phyloP scores from a whole-genome alignment of 352 stramenopile species.

The Globisporangium cederbergense region DNA sequence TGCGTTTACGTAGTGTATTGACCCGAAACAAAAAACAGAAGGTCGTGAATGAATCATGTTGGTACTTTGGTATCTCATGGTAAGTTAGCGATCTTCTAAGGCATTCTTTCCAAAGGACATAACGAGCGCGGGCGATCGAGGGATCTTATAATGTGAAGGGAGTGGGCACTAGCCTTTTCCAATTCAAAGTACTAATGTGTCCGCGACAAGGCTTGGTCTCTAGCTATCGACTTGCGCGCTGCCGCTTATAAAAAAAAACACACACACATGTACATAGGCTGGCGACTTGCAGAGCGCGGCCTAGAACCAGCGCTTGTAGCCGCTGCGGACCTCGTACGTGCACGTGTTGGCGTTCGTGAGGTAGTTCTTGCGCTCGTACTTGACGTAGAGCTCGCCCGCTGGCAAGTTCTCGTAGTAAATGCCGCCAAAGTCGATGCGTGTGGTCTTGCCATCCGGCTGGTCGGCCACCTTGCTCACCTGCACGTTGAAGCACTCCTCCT shows the following conservation, averaged over 20 bases:
- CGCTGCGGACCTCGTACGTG: slow-evolving; percentile 43
- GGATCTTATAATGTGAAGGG: neutral
- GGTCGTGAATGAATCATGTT: too few species aligned
- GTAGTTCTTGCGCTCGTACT: slow-evolving; percentile 51
- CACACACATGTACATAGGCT: neutral
- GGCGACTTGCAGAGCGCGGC: neutral
- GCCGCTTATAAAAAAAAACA: slow-evolving; percentile 1
- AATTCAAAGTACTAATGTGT: too few species aligned
- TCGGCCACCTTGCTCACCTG: slow-evolving; percentile 28
- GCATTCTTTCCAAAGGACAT: too few species aligned
- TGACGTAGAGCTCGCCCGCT: slow-evolving; percentile 49
- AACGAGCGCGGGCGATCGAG: too few species aligned
- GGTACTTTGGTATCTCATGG: too few species aligned
- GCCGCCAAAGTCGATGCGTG: slow-evolving; percentile 45
- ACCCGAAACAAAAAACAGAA: too few species aligned
- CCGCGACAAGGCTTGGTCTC: neutral
- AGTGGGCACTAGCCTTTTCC: neutral
- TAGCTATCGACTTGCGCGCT: neutral
- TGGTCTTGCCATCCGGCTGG: slow-evolving; percentile 34
- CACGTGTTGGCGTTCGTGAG: slow-evolving; percentile 40
- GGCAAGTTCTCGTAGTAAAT: slow-evolving; percentile 60
- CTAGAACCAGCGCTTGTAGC: slow-evolving; percentile 59
- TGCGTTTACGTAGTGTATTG: too few species aligned
- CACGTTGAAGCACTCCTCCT: slow-evolving; percentile 48
- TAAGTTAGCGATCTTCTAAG: too few species aligned